phyloP scores from a whole-genome alignment of 2,329 filamentous ascomycete genomes.

The Cladorrhinum sp. region DNA sequence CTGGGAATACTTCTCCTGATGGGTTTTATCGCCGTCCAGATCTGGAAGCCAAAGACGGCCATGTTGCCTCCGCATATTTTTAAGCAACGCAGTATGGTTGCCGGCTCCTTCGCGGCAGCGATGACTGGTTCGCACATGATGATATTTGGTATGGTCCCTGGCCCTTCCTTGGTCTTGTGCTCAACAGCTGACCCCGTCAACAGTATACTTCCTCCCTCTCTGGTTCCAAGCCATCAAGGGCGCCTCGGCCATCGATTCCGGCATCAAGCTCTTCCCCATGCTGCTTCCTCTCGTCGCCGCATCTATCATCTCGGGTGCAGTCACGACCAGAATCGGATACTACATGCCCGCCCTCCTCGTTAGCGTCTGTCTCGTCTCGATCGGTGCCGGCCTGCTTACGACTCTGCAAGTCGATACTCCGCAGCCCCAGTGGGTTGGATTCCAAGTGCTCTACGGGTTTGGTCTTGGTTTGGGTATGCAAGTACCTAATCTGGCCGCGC shows the following conservation, averaged over 20 bases:
- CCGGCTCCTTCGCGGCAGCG: slow-evolving; percentile 34
- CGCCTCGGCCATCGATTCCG: slow-evolving; percentile 21
- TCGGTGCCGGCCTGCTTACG: slow-evolving; percentile 38
- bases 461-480: slow-evolving; percentile 40
- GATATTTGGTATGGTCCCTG: slow-evolving; percentile 4
- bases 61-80: slow-evolving; percentile 43
- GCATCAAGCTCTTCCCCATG: slow-evolving; percentile 21
- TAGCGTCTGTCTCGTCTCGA: slow-evolving; percentile 28
- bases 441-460: slow-evolving; percentile 35
- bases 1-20: slow-evolving; percentile 21
- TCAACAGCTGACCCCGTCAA: not conserved
- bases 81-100: slow-evolving; percentile 37
- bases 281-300: slow-evolving; percentile 17
- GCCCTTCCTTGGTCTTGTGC: not conserved
- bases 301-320: slow-evolving; percentile 17
- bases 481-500: slow-evolving; percentile 36
- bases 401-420: slow-evolving; percentile 32
- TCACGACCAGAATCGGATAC: slow-evolving; percentile 19
- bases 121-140: slow-evolving; percentile 30
- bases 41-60: slow-evolving; percentile 34
- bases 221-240: slow-evolving; percentile 37
- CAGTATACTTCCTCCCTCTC: slow-evolving; percentile 45
- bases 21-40: slow-evolving; percentile 36
- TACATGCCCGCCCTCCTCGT: slow-evolving; percentile 24
- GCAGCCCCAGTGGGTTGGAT: slow-evolving; percentile 34